Conservation (phyloP, 345 rosid species). For the Toxicodendron radicans region DNA sequence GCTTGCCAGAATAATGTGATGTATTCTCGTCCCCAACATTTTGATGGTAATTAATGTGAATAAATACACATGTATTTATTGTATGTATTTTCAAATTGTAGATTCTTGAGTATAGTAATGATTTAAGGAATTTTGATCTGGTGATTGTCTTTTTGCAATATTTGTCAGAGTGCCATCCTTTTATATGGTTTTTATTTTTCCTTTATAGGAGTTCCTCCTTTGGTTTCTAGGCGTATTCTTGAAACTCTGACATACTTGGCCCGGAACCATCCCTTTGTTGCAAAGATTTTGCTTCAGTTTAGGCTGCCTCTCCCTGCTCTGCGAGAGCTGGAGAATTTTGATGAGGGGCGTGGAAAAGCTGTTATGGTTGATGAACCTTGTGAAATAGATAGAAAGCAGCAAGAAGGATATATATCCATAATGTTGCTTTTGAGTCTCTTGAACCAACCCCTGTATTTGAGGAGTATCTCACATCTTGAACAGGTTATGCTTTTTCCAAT, state of each 20-base stretch:
- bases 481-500: conserved; percentile 49
- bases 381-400: conserved; percentile 35
- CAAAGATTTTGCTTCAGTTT: conserved; percentile 74
- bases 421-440: conserved; percentile 84
- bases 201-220: conserved; percentile 80
- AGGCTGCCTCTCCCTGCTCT: conserved; percentile 52
- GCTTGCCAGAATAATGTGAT: conserved; percentile 88
- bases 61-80: background rate
- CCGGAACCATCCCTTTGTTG: conserved; percentile 76
- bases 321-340: conserved; percentile 35
- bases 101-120: background rate
- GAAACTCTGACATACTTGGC: conserved; percentile 87
- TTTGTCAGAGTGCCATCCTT: background rate
- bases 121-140: background rate
- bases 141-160: background rate
- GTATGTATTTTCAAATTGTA: background rate
- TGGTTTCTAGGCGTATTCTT: conserved; percentile 87
- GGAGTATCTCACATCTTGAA: conserved; percentile 96
- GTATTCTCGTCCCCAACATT: conserved; percentile 89
- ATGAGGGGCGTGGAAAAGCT: conserved; percentile 69
- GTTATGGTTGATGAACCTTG: conserved; percentile 50
- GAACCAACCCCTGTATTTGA: conserved; percentile 85
- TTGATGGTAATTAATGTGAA: conserved; percentile 59
- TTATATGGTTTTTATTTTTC: background rate
- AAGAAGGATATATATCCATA: conserved; percentile 55